Base-by-base conservation (phyloP, 108 stramenopile species). In the Skeletonema tropicum region DNA sequence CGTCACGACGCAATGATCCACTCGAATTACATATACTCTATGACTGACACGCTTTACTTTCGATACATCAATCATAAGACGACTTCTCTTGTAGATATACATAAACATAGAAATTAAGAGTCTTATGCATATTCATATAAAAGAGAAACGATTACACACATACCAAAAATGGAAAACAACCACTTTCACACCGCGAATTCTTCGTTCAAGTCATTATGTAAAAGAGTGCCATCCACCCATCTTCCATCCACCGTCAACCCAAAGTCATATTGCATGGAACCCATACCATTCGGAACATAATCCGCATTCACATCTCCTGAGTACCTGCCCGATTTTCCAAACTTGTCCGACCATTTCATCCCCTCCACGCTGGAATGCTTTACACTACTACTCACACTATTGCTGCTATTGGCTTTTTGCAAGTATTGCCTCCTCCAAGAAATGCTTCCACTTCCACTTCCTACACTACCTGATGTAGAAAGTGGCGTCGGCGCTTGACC, bases 191-290 rank as follows among this genome's bases (percentile, higher is more conserved):
- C 52, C 52, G 19, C 52, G 2, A 55, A 55, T 23, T 23, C 52
- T 10, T 55, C 23, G 10, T 55, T 17, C 52, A 55, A 55, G 52
- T 55, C 52, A 55, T 55, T 23, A 23, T 9, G 6, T 7, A 23
- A 10, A 10, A 55, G 52, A n/a, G 52, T 55, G 25, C 52, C 52
- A 55, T 55, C 52, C 2, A 55, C 52, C 52, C 52, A 55, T n/a
- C 21, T 55, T 55, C 52, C 52, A 5, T 55, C 52, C 19, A 55
- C 52, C 7, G 52, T 55, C 23, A 55, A 55, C 25, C 52, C 52
- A 55, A 55, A 55, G 23, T 55, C 23, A 55, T 55, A 55, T 7
- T 55, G 52, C 52, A 55, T 55, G 9, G 52, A 21, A 55, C 52
- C 52, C 52, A 10, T 9, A 55, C 52, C 52, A 55, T 55, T 15